Evolutionary conservation across 768 basidiomycete species (phyloP), one percentile per base, ranked within the genome.

Genomic region (Agaricus bisporus): DNA sequence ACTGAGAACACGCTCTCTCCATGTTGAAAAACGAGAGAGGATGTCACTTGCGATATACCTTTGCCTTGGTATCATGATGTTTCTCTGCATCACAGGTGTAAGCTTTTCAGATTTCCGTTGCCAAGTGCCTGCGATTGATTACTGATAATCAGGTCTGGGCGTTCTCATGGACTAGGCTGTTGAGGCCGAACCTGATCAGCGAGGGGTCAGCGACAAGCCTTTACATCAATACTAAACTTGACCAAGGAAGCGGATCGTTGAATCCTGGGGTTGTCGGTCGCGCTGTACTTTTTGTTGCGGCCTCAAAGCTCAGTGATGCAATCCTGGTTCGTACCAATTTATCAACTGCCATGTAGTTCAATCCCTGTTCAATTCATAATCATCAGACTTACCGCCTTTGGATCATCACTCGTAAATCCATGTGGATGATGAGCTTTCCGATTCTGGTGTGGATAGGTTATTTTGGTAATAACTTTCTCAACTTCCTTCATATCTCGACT

Each of bases 361-460:
- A 51, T 25, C 1, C 35, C 22, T 22, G 2, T 20, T 4, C 5
- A 6, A n/a, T 14, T 22, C 12, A 38, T n/a, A 14, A 47, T 10
- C 3, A 8, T 26, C 14, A 51, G 50, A 51, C 50, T 1, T 51
- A 51, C 17, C 41, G 50, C 3, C 41, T 51, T 1, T 43, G 41
- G 41, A 26, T 43, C 18, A 43, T 51, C 20, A 42, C 41, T 8
- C 7, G 38, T n/a, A 44, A n/a, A 11, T 51, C 50, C 18, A 12
- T 35, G 14, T 4, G 17, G 18, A 20, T 51, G 10, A 51, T 51
- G 41, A 18, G 7, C 14, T 51, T 51, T 14, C 50, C 50, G 5
- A 35, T 22, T 35, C 12, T 51, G 5, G 17, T 51, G 9, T 51
- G 50, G 50, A 18, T 51, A 22, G 50, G 50, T 11, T 51, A 43